Evolutionary conservation across 2,329 filamentous ascomycete genomes (phyloP), one percentile per base, ranked within the genome.

Genomic region (Ophidiomyces ophidiicola): DNA sequence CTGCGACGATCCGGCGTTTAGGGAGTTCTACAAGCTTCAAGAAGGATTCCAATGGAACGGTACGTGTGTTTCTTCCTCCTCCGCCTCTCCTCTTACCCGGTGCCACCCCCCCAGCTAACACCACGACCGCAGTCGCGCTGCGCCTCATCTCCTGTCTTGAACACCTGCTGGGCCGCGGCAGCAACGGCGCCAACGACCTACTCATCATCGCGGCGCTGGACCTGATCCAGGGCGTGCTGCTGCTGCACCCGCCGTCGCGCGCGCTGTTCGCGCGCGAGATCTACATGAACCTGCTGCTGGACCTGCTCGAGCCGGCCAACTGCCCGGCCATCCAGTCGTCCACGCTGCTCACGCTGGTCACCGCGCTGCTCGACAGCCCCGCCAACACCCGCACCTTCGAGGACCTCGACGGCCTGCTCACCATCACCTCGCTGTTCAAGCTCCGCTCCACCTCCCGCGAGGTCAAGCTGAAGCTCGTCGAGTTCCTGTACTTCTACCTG

Each of bases 401-500:
- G 65, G 71, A 74, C 40, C 80, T 94, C 49, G 88, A 96, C 57
- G 90, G 90, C 40, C 74, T 98, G 4, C 74, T 94, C 28, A 90
- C 86, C 1, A 78, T 96, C 32, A 94, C 88, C 1, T 88, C 82
- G 6, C 72, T 96, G 35, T 94, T 96, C 74, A 93, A 92, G 61
- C 82, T 81, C 47, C 78, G 85, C 44, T 76, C 78, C 48, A 94
- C 88, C 3, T 78, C 78, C 17, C 78, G 85, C 45, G 83, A 88
- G 52, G 87, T 96, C 48, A 94, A 94, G 66, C 74, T 94, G 55
- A 90, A 93, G 60, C 76, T 93, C n/a, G 80, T 94, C 50, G 90
- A 96, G 61, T 96, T 96, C 57, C 67, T 98, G 36, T 96, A 96
- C 68, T 96, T 96, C 62, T 98, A 96, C 61, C 78, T 98, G 50